Percentiles rank a stretch among this genome's conserved stretches.
Evolutionary conservation across 148 eudicot genomes (phyloP).

Genomic region (Chenopodium suecicum): DNA sequence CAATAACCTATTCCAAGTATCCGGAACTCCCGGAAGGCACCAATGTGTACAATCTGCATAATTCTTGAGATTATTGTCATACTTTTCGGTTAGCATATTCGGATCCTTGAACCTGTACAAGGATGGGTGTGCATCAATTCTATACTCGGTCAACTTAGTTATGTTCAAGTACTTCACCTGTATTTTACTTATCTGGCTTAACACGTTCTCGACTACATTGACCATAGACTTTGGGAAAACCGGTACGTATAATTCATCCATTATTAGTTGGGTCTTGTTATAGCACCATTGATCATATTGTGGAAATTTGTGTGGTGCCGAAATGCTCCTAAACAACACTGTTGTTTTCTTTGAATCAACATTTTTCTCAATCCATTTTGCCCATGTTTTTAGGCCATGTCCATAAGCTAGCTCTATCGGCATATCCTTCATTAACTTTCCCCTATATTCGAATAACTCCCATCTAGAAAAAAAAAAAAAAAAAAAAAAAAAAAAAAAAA

Average conservation of each 20-base stretch:
- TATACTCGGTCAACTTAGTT: conserved; percentile 43
- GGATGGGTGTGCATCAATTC: conserved; percentile 53
- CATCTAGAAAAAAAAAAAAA: conserved; percentile 34
- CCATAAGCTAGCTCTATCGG: conserved; percentile 30
- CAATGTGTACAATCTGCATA: conserved; percentile 51
- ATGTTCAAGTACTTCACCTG: conserved; percentile 45
- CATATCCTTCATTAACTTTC: conserved; percentile 30
- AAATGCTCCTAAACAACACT: conserved; percentile 44
- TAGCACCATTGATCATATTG: conserved; percentile 39
- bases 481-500: background rate
- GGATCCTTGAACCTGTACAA: conserved; percentile 24
- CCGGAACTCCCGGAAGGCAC: conserved; percentile 55
- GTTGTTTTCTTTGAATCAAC: conserved; percentile 9
- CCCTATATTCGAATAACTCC: conserved; percentile 35
- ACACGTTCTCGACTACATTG: conserved; percentile 22
- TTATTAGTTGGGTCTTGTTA: conserved; percentile 43
- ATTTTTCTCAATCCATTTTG: conserved; percentile 12
- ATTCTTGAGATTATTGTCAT: conserved; percentile 2
- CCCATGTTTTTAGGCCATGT: conserved; percentile 48
- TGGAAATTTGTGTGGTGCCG: conserved; percentile 40
- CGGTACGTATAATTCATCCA: conserved; percentile 32
- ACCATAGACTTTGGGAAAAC: conserved; percentile 37
- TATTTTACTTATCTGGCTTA: conserved; percentile 21
- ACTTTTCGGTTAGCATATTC: conserved; percentile 8
- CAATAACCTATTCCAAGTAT: conserved; percentile 50